Conservation (phyloP, 2,329 filamentous ascomycete genomes). For the Phyllachora maydis region DNA sequence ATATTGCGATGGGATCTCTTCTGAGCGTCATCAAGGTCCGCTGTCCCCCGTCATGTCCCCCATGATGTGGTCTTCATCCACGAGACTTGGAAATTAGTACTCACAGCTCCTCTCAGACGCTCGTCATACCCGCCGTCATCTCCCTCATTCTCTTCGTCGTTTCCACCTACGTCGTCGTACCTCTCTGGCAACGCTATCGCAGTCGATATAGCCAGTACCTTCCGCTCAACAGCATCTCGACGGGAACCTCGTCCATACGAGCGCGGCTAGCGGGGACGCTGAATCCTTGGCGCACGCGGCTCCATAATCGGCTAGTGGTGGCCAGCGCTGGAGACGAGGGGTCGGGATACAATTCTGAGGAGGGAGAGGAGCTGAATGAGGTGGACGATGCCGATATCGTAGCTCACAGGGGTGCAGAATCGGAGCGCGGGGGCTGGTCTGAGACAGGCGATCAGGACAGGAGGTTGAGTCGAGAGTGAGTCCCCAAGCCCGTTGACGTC, state of each 20-base stretch:
- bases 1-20: no score
- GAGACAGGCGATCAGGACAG: conserved; percentile 11
- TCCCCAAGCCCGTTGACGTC: no score
- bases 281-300: conserved; percentile 24
- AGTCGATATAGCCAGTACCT: conserved; percentile 56
- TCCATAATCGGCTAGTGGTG: conserved; percentile 16
- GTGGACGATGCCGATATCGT: conserved; percentile 32
- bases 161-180: conserved; percentile 42
- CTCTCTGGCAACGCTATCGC: conserved; percentile 49
- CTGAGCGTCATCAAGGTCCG: no score
- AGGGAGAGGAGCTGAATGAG: conserved; percentile 48
- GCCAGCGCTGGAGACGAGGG: conserved; percentile 19
- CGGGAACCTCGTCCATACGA: conserved; percentile 31
- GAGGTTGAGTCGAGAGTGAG: conserved; percentile 55
- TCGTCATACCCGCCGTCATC: conserved; percentile 50
- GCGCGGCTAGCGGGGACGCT: conserved; percentile 26
- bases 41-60: not conserved
- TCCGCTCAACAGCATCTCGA: conserved; percentile 42
- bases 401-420: no score
- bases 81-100: no score
- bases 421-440: no score
- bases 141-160: conserved; percentile 48
- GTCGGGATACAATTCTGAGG: conserved; percentile 37
- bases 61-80: no score
- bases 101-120: no score